phyloP scores from a whole-genome alignment of 129 eudicot genomes.

The Kitagawia praeruptora region DNA sequence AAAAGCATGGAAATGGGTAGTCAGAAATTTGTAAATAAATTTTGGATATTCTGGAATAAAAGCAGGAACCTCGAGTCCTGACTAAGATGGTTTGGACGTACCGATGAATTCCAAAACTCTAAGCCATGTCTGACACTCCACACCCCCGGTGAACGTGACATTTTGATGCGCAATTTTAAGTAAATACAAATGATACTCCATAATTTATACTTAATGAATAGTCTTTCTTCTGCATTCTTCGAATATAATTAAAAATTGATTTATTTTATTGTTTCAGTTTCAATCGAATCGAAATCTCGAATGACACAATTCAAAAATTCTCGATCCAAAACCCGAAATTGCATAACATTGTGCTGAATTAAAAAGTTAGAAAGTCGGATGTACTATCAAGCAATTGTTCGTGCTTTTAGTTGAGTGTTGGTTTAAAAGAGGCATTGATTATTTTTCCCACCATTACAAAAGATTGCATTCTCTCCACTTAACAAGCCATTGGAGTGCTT shows the following conservation, averaged over 20 bases:
- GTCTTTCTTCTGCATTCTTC: too few species aligned
- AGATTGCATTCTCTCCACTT: constrained; percentile 7
- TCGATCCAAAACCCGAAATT: too few species aligned
- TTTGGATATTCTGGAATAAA: background rate
- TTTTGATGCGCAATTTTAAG: background rate
- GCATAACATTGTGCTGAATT: too few species aligned
- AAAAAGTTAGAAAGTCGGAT: background rate
- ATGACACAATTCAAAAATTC: too few species aligned
- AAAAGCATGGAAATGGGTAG: background rate
- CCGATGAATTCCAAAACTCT: background rate
- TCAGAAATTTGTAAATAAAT: too few species aligned
- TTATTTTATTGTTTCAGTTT: too few species aligned
- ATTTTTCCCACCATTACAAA: constrained; percentile 7
- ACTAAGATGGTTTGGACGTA: background rate
- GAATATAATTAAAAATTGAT: too few species aligned
- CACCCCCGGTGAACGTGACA: background rate
- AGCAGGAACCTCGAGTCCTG: background rate
- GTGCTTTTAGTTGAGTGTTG: background rate
- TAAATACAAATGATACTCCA: too few species aligned
- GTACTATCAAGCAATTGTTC: background rate
- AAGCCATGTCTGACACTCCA: background rate
- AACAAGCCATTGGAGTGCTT: background rate
- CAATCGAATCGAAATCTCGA: too few species aligned
- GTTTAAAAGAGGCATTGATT: background rate
- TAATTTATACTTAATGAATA: too few species aligned